These are phyloP conservation scores for Stenogyne calaminthoides DNA, from an alignment of 305 asterid species.

Conservation along the genomic window DNA sequence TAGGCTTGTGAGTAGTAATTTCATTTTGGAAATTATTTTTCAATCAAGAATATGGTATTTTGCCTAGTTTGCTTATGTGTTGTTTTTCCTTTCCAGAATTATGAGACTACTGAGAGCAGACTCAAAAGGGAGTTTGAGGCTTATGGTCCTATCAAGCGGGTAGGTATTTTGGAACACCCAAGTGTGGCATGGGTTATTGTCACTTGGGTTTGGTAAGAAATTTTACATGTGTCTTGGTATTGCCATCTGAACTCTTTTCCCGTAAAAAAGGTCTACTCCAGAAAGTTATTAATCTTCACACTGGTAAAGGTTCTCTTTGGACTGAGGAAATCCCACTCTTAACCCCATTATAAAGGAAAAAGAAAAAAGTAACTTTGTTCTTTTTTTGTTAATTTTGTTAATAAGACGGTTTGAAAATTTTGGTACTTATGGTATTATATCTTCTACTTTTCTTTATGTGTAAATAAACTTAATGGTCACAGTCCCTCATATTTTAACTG, in stretches of 20 bases:
- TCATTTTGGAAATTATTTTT: constrained; percentile 5
- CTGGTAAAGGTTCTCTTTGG: constrained; percentile 4
- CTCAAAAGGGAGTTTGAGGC: constrained; percentile 98
- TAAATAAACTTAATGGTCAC: neutral
- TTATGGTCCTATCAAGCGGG: constrained; percentile 98
- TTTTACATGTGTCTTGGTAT: constrained; percentile 41
- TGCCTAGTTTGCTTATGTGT: constrained; percentile 19
- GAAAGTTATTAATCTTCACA: constrained; percentile 4
- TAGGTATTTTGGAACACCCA: constrained; percentile 85
- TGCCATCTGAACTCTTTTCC: constrained; percentile 22
- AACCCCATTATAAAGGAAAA: neutral
- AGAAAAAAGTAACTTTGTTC: neutral
- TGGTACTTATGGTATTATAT: neutral
- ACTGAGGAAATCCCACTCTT: constrained; percentile 3
- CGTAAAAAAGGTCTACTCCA: neutral
- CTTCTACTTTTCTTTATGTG: constrained; percentile 5
- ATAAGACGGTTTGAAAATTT: constrained; percentile 11
- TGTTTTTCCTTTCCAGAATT: constrained; percentile 59
- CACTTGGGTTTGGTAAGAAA: constrained; percentile 85
- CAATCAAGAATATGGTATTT: neutral
- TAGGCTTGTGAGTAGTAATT: constrained; percentile 74
- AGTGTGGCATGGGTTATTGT: constrained; percentile 70
- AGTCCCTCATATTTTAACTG: too few relatives aligned
- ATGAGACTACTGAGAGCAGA: constrained; percentile 94
- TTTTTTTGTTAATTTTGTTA: neutral